Conservation (phyloP, 164 flowering plant species). For the Umbilicus rupestris region DNA sequence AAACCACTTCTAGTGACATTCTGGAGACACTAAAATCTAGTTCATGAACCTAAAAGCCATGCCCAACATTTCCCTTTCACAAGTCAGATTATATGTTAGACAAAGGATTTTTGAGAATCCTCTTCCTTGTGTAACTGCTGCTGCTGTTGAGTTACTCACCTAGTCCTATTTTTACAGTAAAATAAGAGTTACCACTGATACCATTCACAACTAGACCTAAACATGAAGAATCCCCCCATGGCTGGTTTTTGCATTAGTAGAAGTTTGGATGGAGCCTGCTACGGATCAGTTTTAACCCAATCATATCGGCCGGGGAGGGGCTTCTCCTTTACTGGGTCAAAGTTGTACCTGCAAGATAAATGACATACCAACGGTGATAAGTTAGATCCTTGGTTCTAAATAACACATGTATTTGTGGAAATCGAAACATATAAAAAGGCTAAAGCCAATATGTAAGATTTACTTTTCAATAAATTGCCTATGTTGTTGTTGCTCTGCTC, state of each 20-base stretch:
- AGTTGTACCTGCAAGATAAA: constrained; percentile 34
- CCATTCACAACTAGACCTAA: constrained; percentile 1
- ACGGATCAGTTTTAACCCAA: constrained; percentile 35
- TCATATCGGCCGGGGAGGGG: constrained; percentile 43
- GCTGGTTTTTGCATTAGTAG: background rate
- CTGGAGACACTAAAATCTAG: background rate
- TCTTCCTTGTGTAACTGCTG: constrained; percentile 9
- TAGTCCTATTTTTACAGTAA: constrained; percentile 35
- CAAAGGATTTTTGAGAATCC: constrained; percentile 25
- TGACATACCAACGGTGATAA: background rate
- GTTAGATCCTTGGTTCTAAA: too few species aligned
- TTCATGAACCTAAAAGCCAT: background rate
- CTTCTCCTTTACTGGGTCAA: constrained; percentile 37
- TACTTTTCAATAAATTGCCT: constrained; percentile 36
- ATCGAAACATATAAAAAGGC: background rate
- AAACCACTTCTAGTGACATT: constrained; percentile 30
- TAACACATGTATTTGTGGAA: background rate
- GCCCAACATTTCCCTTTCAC: background rate
- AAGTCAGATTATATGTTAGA: constrained; percentile 35
- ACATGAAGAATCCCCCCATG: background rate
- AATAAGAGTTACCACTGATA: background rate
- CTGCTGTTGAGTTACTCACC: constrained; percentile 53
- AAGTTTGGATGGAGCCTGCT: constrained; percentile 13
- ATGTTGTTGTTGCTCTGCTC: constrained; percentile 35
- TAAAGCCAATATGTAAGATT: background rate